Conservation (phyloP, 1,284 basidiomycete species). For the Rhodotorula sp. region DNA sequence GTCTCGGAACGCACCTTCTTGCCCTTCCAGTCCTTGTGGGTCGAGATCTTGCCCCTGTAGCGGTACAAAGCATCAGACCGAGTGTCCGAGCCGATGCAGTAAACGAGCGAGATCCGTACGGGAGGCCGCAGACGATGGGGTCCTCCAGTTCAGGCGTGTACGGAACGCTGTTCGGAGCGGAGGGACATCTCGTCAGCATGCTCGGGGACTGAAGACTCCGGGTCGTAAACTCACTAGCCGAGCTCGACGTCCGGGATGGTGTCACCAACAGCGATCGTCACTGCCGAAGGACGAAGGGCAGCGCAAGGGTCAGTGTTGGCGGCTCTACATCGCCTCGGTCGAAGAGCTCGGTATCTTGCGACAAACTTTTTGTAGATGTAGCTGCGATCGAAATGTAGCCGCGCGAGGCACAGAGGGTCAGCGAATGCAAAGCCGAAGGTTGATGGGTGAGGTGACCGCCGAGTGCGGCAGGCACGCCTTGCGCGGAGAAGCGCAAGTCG, state of each 20-base stretch:
- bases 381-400: background rate
- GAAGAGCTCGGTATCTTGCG: too few relatives aligned
- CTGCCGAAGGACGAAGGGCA: background rate
- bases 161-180: conserved; percentile 52
- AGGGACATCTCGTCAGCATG: too few relatives aligned
- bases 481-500: too few relatives aligned
- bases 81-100: conserved; percentile 50
- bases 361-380: too few relatives aligned
- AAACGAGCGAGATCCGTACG: conserved; percentile 56
- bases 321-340: too few relatives aligned
- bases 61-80: background rate
- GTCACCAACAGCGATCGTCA: conserved; percentile 27
- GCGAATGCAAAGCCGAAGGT: background rate
- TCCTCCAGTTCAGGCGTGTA: conserved; percentile 66
- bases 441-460: background rate
- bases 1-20: conserved; percentile 60
- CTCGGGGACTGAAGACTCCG: too few relatives aligned
- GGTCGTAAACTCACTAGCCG: background rate
- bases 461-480: too few relatives aligned
- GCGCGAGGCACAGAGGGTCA: background rate
- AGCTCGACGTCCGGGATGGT: conserved; percentile 18
- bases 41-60: conserved; percentile 64
- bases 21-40: conserved; percentile 23
- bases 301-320: background rate
- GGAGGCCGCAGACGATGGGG: conserved; percentile 48